Conservation (phyloP, 805 yeast genomes). For the Kazachstania africana region DNA sequence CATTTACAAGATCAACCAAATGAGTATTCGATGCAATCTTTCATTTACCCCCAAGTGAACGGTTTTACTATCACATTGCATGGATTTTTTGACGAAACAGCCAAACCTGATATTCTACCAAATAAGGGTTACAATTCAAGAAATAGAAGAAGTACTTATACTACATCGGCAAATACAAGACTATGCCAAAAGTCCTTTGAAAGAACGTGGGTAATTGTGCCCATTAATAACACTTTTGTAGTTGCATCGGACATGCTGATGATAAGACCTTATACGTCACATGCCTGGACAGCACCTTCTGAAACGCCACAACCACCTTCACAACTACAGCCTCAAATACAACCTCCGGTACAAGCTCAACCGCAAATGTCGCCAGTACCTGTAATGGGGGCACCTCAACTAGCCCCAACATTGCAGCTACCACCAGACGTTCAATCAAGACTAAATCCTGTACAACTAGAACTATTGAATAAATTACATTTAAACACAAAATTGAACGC, state of each 20-base stretch:
- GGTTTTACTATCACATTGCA: conserved; percentile 75
- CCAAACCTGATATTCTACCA: conserved; percentile 35
- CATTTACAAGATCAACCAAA: conserved; percentile 50
- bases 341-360: too few species aligned
- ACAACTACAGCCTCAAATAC: too few species aligned
- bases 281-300: conserved; percentile 38
- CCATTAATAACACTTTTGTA: conserved; percentile 55
- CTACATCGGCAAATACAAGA: conserved; percentile 25
- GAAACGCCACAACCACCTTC: conserved; percentile 2
- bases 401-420: conserved; percentile 30
- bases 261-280: conserved; percentile 48
- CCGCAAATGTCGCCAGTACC: conserved; percentile 1
- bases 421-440: conserved; percentile 44
- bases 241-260: conserved; percentile 78
- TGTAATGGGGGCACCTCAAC: conserved; percentile 1
- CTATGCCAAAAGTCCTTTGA: conserved; percentile 70
- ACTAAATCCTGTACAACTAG: conserved; percentile 45
- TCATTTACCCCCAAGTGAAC: conserved; percentile 56
- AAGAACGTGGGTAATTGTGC: conserved; percentile 65
- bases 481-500: conserved; percentile 63
- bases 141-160: conserved; percentile 21
- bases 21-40: conserved; percentile 65
- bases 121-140: conserved; percentile 13
- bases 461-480: conserved; percentile 51
- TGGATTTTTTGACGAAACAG: conserved; percentile 70